Evolutionary conservation across 176 grass and related monocot species (phyloP), one percentile per base, ranked within the genome.

Genomic region (Carex parvula): DNA sequence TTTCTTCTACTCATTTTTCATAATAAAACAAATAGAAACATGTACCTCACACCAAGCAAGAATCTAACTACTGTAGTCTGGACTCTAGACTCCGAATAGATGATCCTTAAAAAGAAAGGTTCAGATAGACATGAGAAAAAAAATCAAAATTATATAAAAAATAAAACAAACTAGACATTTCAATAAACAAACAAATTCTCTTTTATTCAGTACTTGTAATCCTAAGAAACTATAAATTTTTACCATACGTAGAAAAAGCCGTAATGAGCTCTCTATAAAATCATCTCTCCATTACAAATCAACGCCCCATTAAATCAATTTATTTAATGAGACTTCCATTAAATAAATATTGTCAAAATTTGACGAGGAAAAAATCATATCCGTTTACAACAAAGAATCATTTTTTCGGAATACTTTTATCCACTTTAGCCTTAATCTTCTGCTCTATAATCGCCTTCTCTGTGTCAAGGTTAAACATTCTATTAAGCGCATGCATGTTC

Each of bases 391-490:
- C 18, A 68, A 77, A 77, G 21, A 53, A 75, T 53, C 44, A 83
- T 55, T 50, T 83, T 83, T 83, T 68, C 11, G 10, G 56, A 30
- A 33, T 53, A 50, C 42, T 83, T 42, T 97, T 97, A 84, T 97
- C 94, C 82, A 93, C 89, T 91, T 97, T 97, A 3, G 94, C 91
- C 63, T 91, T 97, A 87, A 97, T 97, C 82, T 97, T 97, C 86
- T 97, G 87, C 86, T 97, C 91, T 0, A 97, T 83, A 64, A 97
- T 88, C 0, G 85, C 89, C 76, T 91, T 93, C 86, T 97, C 91
- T 0, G 89, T 93, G 56, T 97, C 87, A 3, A 93, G 91, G 83
- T 82, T 87, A 80, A 97, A 97, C 94, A 97, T 97, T 63, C 94
- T 86, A 77, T 97, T 97, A 41, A 97, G 91, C 13, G 94, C 91